Evolutionary conservation across 345 rosid genomes (phyloP), one percentile per base, ranked within the genome.

Genomic region (Clarkia xantiana): DNA sequence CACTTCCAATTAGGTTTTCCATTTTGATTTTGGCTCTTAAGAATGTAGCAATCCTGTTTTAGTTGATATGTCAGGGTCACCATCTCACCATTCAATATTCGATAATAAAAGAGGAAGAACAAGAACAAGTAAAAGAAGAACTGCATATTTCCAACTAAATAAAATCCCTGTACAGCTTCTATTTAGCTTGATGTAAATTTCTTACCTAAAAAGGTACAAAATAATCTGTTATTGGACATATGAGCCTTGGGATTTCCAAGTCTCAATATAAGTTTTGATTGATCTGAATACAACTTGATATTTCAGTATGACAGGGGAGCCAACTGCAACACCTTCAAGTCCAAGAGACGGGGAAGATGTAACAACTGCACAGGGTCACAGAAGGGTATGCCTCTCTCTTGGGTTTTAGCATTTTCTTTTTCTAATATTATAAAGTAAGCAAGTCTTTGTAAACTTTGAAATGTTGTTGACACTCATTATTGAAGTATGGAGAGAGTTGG

Each of bases 221-320:
- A 8, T 6, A 50, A 22, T 34, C 16, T 14, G 34, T 8, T 18
- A 25, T 40, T 22, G 34, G 9, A 34, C 14, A 19, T 23, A 3
- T 17, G n/a, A 17, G 22, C n/a, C 29, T 1, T 29, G 36, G 36
- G 8, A 9, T 1, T 11, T 14, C 16, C 25, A 6, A 4, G 3
- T 54, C 12, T 29, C 44, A n/a, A 18, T 43, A 43, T 15, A 16
- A 18, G 23, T 53, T 18, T 43, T n/a, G 18, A 20, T 22, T 42
- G 42, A 15, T 52, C 53, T 41, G 41, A 52, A 50, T 70, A 49
- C 63, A 48, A 69, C 63, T 55, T 63, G 53, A 38, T 64, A 34
- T 56, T 58, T 59, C 84, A 93, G 99, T 74, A 93, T 93, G 99
- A 80, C 95, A 55, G 87, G 72, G 34, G 99, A 93, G 76, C 96